Percentiles rank a stretch among this genome's conserved stretches.
phyloP scores from a whole-genome alignment of 139 green algal genomes.

The Ettlia oleoabundans region DNA sequence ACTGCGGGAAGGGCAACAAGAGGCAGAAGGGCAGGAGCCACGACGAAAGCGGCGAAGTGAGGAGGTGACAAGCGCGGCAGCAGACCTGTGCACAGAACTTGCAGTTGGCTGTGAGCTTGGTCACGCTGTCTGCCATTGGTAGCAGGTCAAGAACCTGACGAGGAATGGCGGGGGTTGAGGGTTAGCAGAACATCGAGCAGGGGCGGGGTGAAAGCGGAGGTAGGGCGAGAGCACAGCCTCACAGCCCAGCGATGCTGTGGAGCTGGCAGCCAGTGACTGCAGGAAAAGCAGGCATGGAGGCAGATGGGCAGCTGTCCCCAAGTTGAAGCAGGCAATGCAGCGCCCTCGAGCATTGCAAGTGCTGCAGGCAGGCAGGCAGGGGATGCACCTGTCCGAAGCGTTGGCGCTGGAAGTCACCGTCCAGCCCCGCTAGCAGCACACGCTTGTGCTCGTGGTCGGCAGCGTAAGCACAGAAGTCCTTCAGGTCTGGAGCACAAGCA shows the following conservation, averaged over 20 bases:
- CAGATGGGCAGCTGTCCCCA: too few relatives aligned
- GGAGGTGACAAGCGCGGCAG: not conserved
- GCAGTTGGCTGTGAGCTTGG: slow-evolving; percentile 76
- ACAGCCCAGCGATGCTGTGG: not conserved
- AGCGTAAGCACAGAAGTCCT: slow-evolving; percentile 65
- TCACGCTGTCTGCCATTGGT: slow-evolving; percentile 77
- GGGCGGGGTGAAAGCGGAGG: too few relatives aligned
- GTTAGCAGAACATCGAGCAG: too few relatives aligned
- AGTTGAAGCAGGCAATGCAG: too few relatives aligned
- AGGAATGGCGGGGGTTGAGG: too few relatives aligned
- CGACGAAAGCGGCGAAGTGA: too few relatives aligned
- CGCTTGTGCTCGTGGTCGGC: slow-evolving; percentile 73
- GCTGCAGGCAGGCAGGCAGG: not conserved
- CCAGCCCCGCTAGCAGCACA: slow-evolving; percentile 73
- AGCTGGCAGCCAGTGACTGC: not conserved
- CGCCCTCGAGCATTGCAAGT: not conserved
- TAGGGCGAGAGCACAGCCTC: not conserved
- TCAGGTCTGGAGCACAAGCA: slow-evolving; percentile 66
- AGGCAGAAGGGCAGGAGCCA: too few relatives aligned
- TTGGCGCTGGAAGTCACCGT: slow-evolving; percentile 75
- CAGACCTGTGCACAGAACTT: slow-evolving; percentile 58
- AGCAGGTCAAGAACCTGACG: slow-evolving; percentile 74
- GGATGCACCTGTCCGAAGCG: slow-evolving; percentile 62
- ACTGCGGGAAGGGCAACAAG: too few relatives aligned
- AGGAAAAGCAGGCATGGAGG: not conserved